Evolutionary conservation across 2,329 filamentous ascomycete genomes (phyloP).

Genomic region (Fusarium azukiicola): DNA sequence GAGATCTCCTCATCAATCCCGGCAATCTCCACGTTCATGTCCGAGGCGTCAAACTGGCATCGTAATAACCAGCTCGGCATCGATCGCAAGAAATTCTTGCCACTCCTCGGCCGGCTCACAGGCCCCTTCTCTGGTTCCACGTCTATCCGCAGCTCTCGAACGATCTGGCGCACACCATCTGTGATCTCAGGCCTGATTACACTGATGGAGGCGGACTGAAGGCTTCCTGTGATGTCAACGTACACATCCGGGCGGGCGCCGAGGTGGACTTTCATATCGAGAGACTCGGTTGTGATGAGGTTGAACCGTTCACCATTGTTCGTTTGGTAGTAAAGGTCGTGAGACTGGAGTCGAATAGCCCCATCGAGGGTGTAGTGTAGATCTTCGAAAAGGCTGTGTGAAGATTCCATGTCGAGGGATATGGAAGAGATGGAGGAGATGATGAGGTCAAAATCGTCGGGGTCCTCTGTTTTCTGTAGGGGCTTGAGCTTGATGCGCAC

Average conservation of each 20-base stretch:
- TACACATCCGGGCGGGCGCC: constrained; percentile 92
- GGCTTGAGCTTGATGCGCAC: constrained; percentile 93
- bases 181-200: constrained; percentile 96
- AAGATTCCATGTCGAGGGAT: constrained; percentile 95
- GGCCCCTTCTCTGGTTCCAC: constrained; percentile 80
- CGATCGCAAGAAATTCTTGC: constrained; percentile 86
- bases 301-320: constrained; percentile 91
- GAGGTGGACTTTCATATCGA: constrained; percentile 92
- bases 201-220: constrained; percentile 93
- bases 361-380: constrained; percentile 93
- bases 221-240: constrained; percentile 88
- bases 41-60: constrained; percentile 91
- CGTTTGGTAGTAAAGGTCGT: constrained; percentile 97
- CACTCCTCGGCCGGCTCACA: constrained; percentile 70
- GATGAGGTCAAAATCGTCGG: constrained; percentile 95
- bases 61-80: constrained; percentile 92
- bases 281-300: constrained; percentile 91
- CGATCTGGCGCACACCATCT: constrained; percentile 94
- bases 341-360: constrained; percentile 90
- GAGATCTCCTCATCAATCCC: constrained; percentile 93
- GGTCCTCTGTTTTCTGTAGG: constrained; percentile 80
- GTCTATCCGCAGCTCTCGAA: constrained; percentile 88
- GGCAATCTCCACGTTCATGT: constrained; percentile 94
- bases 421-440: constrained; percentile 97
- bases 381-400: constrained; percentile 92